A percentile compares a stretch with the other conserved stretches of the same genome.
phyloP scores from a whole-genome alignment of 768 basidiomycete species.

The Mrakia blollopis region DNA sequence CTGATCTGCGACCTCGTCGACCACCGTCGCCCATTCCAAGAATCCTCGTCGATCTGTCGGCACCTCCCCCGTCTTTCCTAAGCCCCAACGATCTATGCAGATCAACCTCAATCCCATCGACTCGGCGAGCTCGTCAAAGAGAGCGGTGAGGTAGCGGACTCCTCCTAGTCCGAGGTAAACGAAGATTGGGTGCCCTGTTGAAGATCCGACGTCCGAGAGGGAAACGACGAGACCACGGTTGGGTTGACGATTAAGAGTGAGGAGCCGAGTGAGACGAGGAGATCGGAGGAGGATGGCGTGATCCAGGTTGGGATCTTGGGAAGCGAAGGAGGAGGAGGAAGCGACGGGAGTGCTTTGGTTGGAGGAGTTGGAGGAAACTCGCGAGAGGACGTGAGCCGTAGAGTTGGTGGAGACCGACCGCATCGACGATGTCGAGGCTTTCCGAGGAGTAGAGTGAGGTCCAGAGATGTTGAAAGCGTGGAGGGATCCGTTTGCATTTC shows the following conservation, averaged over 20 bases:
- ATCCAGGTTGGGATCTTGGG: conserved; percentile 9
- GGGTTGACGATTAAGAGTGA: conserved; percentile 71
- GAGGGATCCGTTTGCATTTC: neutral
- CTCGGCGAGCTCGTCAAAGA: conserved; percentile 94
- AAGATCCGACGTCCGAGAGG: conserved; percentile 83
- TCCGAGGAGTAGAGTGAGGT: neutral
- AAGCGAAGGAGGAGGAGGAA: neutral
- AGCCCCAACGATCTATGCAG: conserved; percentile 91
- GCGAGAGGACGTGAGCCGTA: neutral
- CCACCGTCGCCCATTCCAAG: conserved; percentile 81
- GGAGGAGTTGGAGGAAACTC: neutral
- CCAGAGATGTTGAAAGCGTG: neutral
- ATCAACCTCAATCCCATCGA: conserved; percentile 80
- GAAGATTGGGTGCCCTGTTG: conserved; percentile 79
- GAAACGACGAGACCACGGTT: conserved; percentile 78
- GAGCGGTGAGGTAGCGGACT: conserved; percentile 86
- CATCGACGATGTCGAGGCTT: neutral
- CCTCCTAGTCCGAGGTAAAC: conserved; percentile 91
- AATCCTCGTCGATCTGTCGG: conserved; percentile 65
- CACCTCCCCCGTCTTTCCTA: conserved; percentile 72
- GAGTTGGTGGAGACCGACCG: neutral
- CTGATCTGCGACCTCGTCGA: conserved; percentile 82
- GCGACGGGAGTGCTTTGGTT: neutral
- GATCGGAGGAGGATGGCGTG: conserved; percentile 57
- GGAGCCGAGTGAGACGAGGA: conserved; percentile 70